phyloP scores from a whole-genome alignment of 495 filamentous ascomycete genomes.

The Talaromyces stipitatus region DNA sequence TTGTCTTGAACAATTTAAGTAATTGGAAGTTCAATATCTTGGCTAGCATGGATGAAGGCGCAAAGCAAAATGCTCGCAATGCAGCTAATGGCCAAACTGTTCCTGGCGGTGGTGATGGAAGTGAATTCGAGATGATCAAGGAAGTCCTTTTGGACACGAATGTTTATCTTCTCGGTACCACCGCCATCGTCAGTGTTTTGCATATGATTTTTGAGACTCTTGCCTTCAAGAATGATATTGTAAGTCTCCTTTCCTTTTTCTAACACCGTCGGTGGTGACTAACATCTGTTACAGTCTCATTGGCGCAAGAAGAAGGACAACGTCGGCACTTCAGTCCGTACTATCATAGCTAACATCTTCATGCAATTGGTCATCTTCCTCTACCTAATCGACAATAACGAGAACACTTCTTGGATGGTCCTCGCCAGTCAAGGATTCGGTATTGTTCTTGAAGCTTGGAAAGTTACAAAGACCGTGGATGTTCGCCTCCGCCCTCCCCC shows the following conservation, averaged over 20 bases:
- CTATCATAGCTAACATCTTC: conserved; percentile 94
- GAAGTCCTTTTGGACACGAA: conserved; percentile 91
- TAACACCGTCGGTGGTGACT: conserved; percentile 58
- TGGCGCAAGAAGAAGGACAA: conserved; percentile 99
- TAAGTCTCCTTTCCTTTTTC: conserved; percentile 17
- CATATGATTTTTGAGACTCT: conserved; percentile 95
- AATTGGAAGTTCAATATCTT: conserved; percentile 91
- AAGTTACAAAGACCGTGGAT: conserved; percentile 94
- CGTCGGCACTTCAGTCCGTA: conserved; percentile 89
- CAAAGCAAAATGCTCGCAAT: conserved; percentile 70
- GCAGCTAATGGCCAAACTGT: conserved; percentile 56
- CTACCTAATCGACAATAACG: conserved; percentile 95
- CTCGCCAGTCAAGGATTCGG: conserved; percentile 86
- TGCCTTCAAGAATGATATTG: conserved; percentile 95
- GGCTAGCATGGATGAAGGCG: conserved; percentile 75
- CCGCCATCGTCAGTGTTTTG: conserved; percentile 72
- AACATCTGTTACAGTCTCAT: conserved; percentile 47
- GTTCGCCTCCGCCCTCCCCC: conserved; percentile 69
- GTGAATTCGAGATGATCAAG: conserved; percentile 94
- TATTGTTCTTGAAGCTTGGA: conserved; percentile 94
- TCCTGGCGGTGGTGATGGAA: conserved; percentile 63
- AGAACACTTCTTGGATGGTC: conserved; percentile 99
- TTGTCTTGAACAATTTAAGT: conserved; percentile 70
- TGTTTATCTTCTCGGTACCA: conserved; percentile 79
- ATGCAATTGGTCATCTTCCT: conserved; percentile 97